A percentile compares a stretch with the other conserved stretches of the same genome.
Conservation (phyloP, 176 grass and related monocot species). For the bread wheat (Triticum aestivum) region IWGSC_CS_RefSeq_v2.1 NC_057810.1:153532367-153532866, state of each 20-base stretch:
- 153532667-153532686: conserved; percentile 92
- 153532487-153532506: conserved; percentile 81
- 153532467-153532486: conserved; percentile 90
- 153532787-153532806: background rate
- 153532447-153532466: conserved; percentile 83
- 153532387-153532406: conserved; percentile 18
- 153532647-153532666: conserved; percentile 86
- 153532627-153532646: conserved; percentile 69
- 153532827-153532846: background rate
- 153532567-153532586: conserved; percentile 33
- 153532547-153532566: conserved; percentile 14
- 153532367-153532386: conserved; percentile 10
- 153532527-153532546: conserved; percentile 28
- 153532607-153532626: conserved; percentile 95
- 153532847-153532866: conserved; percentile 4
- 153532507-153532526: conserved; percentile 84
- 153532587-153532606: conserved; percentile 95
- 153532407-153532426: conserved; percentile 32
- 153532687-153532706: conserved; percentile 75
- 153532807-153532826: background rate
- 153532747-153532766: conserved; percentile 42
- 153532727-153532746: conserved; percentile 94
- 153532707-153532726: conserved; percentile 81
- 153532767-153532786: background rate
- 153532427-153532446: conserved; percentile 95